These are phyloP conservation scores for Dittrichia graveolens DNA, from an alignment of 129 eudicot species.

Conservation along the genomic window DNA sequence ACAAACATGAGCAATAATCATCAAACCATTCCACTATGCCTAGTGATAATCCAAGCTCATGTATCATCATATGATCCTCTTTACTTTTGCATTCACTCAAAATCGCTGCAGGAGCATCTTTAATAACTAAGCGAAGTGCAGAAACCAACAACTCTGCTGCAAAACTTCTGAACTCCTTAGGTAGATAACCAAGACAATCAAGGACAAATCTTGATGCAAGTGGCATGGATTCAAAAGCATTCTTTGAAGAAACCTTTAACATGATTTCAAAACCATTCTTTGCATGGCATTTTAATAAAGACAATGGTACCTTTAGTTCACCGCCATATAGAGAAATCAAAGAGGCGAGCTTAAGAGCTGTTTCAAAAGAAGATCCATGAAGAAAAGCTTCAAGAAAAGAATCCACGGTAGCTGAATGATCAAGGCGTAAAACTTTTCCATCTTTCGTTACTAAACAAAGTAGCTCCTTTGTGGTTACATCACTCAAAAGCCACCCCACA, in stretches of 20 bases:
- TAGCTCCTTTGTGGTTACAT: constrained; percentile 66
- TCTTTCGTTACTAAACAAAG: constrained; percentile 70
- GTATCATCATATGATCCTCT: constrained; percentile 71
- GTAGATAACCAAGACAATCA: constrained; percentile 69
- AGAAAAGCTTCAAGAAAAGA: constrained; percentile 68
- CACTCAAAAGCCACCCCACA: constrained; percentile 70
- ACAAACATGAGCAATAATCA: constrained; percentile 44
- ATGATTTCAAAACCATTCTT: constrained; percentile 64
- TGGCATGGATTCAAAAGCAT: constrained; percentile 24
- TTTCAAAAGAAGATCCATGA: constrained; percentile 59
- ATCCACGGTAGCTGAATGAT: constrained; percentile 76
- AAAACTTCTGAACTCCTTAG: constrained; percentile 65
- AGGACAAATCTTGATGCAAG: constrained; percentile 57
- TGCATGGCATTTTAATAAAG: constrained; percentile 71
- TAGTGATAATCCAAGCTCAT: constrained; percentile 72
- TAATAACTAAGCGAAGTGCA: constrained; percentile 51
- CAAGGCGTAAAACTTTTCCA: constrained; percentile 72
- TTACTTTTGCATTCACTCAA: constrained; percentile 54
- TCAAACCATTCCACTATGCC: constrained; percentile 84
- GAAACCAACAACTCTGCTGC: constrained; percentile 75
- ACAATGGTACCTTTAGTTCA: constrained; percentile 52
- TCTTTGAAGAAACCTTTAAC: constrained; percentile 28
- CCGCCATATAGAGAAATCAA: constrained; percentile 72
- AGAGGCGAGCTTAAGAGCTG: constrained; percentile 72
- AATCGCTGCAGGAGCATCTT: constrained; percentile 61